Evolutionary conservation across 768 basidiomycete genomes (phyloP).

Genomic region (Glaciozyma martinii): DNA sequence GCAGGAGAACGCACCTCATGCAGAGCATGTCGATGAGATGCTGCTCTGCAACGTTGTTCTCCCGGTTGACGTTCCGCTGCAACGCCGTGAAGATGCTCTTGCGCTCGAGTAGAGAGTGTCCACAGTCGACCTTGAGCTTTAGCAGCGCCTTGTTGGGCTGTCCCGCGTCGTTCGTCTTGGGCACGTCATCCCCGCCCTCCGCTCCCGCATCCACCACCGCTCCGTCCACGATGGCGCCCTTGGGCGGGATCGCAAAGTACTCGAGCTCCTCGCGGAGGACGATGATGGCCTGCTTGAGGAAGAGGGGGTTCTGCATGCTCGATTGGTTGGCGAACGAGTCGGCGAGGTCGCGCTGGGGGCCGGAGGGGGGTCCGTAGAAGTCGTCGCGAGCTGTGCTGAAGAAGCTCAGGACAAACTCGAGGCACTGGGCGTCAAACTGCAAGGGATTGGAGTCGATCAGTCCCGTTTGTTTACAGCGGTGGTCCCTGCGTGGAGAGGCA

Average conservation of each 20-base stretch:
- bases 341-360: constrained; percentile 25
- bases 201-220: constrained; percentile 23
- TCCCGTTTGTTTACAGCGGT: no score
- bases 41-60: constrained; percentile 97
- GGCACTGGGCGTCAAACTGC: constrained; percentile 95
- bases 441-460: background rate
- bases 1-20: constrained; percentile 64
- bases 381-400: constrained; percentile 76
- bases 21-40: constrained; percentile 99
- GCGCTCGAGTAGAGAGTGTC: constrained; percentile 76
- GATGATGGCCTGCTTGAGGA: constrained; percentile 95
- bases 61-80: constrained; percentile 97
- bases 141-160: constrained; percentile 68
- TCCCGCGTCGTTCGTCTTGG: constrained; percentile 58
- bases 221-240: constrained; percentile 11
- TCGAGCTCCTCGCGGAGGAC: constrained; percentile 96
- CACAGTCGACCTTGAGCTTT: constrained; percentile 75
- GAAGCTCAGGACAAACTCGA: constrained; percentile 85
- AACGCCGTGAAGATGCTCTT: constrained; percentile 92
- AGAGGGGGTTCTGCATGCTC: constrained; percentile 74
- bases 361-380: constrained; percentile 68
- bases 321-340: constrained; percentile 18
- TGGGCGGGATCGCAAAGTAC: constrained; percentile 91
- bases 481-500: background rate
- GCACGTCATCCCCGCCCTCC: constrained; percentile 46